phyloP scores from a whole-genome alignment of 2,329 filamentous ascomycete species.

The Cladosporium oxysporum region DNA sequence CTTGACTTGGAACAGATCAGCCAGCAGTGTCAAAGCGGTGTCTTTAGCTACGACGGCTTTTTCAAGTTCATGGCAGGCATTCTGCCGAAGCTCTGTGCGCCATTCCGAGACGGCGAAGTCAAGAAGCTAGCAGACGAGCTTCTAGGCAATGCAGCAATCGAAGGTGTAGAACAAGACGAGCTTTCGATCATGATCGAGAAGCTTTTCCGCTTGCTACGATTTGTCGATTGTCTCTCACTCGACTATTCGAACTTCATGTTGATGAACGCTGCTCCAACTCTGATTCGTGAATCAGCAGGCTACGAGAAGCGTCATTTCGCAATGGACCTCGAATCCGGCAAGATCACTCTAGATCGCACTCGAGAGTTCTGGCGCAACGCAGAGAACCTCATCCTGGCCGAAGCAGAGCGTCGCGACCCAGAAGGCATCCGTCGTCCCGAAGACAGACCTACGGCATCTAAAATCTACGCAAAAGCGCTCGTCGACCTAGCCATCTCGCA shows the following conservation, averaged over 20 bases:
- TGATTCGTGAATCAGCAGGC: slow-evolving; percentile 69
- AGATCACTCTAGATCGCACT: slow-evolving; percentile 59
- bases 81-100: slow-evolving; percentile 77
- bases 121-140: slow-evolving; percentile 65
- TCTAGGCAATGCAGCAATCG: slow-evolving; percentile 24
- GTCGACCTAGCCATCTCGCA: slow-evolving; percentile 73
- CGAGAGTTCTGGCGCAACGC: slow-evolving; percentile 67
- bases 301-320: slow-evolving; percentile 76
- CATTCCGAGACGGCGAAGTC: slow-evolving; percentile 75
- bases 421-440: slow-evolving; percentile 64
- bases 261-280: slow-evolving; percentile 67
- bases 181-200: slow-evolving; percentile 70
- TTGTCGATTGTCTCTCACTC: slow-evolving; percentile 75
- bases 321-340: slow-evolving; percentile 61
- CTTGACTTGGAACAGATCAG: slow-evolving; percentile 72
- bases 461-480: slow-evolving; percentile 74
- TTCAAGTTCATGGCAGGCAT: slow-evolving; percentile 74
- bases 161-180: slow-evolving; percentile 38
- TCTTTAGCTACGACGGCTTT: slow-evolving; percentile 79
- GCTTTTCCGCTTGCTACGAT: slow-evolving; percentile 71
- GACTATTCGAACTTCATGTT: slow-evolving; percentile 83
- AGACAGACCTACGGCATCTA: slow-evolving; percentile 65
- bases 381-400: slow-evolving; percentile 63
- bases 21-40: slow-evolving; percentile 68
- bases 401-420: slow-evolving; percentile 68